Base-by-base conservation (phyloP, 2,329 filamentous ascomycete genomes). In the Fusarium proliferatum region DNA sequence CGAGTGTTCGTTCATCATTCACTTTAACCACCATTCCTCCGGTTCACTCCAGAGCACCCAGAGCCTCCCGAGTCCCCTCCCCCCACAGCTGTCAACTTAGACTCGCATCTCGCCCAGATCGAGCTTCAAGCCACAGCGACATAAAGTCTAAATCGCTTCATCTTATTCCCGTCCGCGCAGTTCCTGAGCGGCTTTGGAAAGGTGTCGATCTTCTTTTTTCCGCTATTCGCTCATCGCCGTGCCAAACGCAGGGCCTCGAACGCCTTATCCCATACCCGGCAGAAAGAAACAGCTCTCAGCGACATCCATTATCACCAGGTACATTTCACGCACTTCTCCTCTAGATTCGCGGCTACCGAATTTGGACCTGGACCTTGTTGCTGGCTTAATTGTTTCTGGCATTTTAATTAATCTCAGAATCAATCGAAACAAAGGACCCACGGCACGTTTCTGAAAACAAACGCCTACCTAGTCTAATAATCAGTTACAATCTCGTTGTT, bases 11-110 rank as follows among this genome's bases (percentile, higher is more conserved):
- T 30, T 49, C 46, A 67, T 46, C 42, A 57, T 65, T 67, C 61
- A 66, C 65, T 73, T 73, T 70, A 46, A 73, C 69, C 71, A 73
- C 57, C 69, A 73, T 73, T 73, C 71, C 71, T 73, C 70, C 69
- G 42, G 48, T 63, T 65, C 41, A 53, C 49, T 56, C n/a, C 41
- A 45, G 41, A 63, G 57, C 33, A 55, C 43, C 38, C 51, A 36
- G 64, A 56, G 56, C 69, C 59, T 69, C 69, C 42, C 39, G 38
- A 41, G 38, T 21, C 10, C 68, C 59, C 70, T 30, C 30, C 60
- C 69, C 64, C 70, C 70, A 65, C 69, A 65, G 48, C 51, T 41
- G 15, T 59, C 61, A 41, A 51, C 41, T 48, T 51, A 53, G 58
- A 66, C 52, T 52, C 38, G 23, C 43, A 42, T 49, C 48, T 66